phyloP scores from a whole-genome alignment of 768 basidiomycete species.

The Russula brevipes region DNA sequence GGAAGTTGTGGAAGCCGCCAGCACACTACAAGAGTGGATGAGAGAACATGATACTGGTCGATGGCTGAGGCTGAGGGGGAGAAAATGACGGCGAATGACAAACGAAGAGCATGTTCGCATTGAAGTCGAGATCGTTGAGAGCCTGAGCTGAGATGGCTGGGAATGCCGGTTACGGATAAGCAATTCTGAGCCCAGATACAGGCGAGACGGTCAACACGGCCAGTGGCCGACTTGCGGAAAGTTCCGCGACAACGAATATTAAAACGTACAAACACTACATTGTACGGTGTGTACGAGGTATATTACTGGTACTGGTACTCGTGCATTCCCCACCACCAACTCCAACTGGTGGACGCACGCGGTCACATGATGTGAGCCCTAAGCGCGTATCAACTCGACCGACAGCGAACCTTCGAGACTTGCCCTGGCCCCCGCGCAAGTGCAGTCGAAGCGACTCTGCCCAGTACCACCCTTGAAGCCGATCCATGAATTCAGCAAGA shows the following conservation, averaged over 20 bases:
- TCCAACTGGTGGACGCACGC: background rate
- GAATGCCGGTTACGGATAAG: background rate
- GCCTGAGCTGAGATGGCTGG: background rate
- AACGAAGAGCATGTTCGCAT: conserved; percentile 16
- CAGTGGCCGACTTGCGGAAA: too few species aligned
- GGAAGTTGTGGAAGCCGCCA: background rate
- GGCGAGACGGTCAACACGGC: too few species aligned
- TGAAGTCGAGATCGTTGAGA: background rate
- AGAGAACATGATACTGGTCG: background rate
- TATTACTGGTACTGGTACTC: too few species aligned
- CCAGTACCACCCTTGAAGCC: background rate
- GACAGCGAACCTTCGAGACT: too few species aligned
- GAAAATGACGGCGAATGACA: background rate
- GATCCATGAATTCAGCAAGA: conserved; percentile 2
- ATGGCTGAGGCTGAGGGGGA: background rate
- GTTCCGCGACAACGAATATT: too few species aligned
- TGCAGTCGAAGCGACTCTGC: background rate
- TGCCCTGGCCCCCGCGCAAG: background rate
- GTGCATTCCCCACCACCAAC: too few species aligned
- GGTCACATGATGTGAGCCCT: conserved; percentile 10
- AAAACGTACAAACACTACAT: too few species aligned
- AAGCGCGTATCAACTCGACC: background rate
- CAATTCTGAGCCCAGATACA: background rate
- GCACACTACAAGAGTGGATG: background rate
- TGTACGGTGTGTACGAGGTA: too few species aligned